Base-by-base conservation (phyloP, 805 yeast species). In the Vanderwaltozyma tropicalis region DNA sequence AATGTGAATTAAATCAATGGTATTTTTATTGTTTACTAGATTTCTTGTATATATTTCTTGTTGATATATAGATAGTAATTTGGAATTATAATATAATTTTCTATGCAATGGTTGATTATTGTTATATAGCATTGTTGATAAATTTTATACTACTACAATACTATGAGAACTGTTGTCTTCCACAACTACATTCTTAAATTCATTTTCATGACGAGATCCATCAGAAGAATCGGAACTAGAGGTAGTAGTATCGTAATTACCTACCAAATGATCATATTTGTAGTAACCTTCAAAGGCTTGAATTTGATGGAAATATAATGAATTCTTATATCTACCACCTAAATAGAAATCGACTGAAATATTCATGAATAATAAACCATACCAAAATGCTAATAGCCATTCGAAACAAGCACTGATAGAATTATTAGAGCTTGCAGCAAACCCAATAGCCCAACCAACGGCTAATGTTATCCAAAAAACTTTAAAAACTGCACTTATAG, bases 351-450 rank as follows among this genome's bases (percentile, higher is more conserved):
- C 96, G 42, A 73, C 68, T 2, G 81, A 63, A 57, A 88, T 67
- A 40, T 78, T 62, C 4, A 79, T 52, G 45, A 79, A 72, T 42
- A 82, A 66, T 25, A 79, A 49, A 3, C 94, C 92, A 54, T 82
- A 88, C 76, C 84, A 78, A 60, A 78, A 88, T n/a, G 89, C 78
- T 31, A 88, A 60, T 3, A 78, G 54, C 97, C 97, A 89, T 61
- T 89, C 97, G 53, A 81, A 75, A 16, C 68, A 64, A 0, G 87
- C 87, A 29, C 78, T 68, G 24, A 69, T 63, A 3, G 71, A 71
- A 44, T 70, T 64, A 28, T 61, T 51, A 7, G 61, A 50, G 35
- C 62, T 52, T 3, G 58, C 67, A n/a, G 75, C 86, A 46, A 85
- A 89, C 24, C 74, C 68, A 19, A 80, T 59, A 3, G 89, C 95